These are phyloP conservation scores for Nissolia schottii DNA, from an alignment of 306 rosid genomes.

Conservation along the genomic window DNA sequence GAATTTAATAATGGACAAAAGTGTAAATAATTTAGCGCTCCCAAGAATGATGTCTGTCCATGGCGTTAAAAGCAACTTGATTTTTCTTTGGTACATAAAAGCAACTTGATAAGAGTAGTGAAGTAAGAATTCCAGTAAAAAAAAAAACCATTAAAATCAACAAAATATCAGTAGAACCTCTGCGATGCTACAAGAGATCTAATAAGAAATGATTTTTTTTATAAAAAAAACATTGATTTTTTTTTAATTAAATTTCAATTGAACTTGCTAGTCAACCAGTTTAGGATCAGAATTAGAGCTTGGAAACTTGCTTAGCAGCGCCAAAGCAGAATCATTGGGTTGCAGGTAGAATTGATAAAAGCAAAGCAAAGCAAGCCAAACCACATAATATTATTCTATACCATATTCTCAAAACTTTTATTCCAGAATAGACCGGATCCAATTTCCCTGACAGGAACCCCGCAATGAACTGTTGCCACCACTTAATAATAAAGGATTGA, in stretches of 20 bases:
- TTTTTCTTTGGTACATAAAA: too few relatives aligned
- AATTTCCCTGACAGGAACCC: constrained; percentile 10
- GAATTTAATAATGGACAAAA: constrained; percentile 24
- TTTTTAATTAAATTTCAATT: neutral
- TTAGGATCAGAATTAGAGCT: constrained; percentile 2
- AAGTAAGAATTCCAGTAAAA: constrained; percentile 2
- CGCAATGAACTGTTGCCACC: constrained; percentile 18
- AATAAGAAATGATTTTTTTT: neutral
- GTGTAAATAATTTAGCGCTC: constrained; percentile 20
- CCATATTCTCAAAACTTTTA: constrained; percentile 17
- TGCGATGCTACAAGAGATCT: constrained; percentile 23
- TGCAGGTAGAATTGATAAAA: constrained; percentile 9
- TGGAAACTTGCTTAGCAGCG: neutral
- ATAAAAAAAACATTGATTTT: neutral
- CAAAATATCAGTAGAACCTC: neutral
- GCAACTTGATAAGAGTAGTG: constrained; percentile 17
- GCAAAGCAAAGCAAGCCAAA: constrained; percentile 5
- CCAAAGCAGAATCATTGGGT: constrained; percentile 12
- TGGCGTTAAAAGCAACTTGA: constrained; percentile 29
- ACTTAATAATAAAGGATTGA: constrained; percentile 1
- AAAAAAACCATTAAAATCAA: neutral
- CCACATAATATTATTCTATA: constrained; percentile 24
- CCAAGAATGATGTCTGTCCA: constrained; percentile 6
- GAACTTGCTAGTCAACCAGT: neutral
- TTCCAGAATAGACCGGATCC: constrained; percentile 17